Conservation (phyloP, 2,329 filamentous ascomycete species). For the Ophiocordyceps australis region DNA sequence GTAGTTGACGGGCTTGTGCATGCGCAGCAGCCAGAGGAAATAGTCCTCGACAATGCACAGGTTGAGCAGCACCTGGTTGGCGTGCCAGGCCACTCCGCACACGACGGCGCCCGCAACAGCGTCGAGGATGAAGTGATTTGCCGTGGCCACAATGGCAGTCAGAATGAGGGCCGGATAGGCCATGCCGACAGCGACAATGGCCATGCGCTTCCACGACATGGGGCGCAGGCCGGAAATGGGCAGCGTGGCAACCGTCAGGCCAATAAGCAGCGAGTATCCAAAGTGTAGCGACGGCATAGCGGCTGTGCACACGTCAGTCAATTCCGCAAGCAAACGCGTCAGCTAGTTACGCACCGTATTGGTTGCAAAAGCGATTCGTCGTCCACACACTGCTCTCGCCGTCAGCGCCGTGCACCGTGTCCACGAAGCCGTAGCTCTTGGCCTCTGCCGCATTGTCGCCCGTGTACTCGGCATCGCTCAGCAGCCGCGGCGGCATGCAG, state of each 20-base stretch:
- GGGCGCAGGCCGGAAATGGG: slow-evolving; percentile 37
- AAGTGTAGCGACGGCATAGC: slow-evolving; percentile 65
- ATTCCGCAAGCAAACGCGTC: too few relatives aligned
- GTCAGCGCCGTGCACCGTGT: slow-evolving; percentile 33
- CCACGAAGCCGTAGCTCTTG: slow-evolving; percentile 41
- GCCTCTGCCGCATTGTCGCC: slow-evolving; percentile 38
- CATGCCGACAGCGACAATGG: slow-evolving; percentile 29
- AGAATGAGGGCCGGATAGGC: slow-evolving; percentile 48
- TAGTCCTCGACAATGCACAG: slow-evolving; percentile 49
- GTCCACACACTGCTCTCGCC: slow-evolving; percentile 51
- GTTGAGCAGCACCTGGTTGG: slow-evolving; percentile 38
- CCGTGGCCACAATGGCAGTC: slow-evolving; percentile 50
- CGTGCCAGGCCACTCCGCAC: slow-evolving; percentile 44
- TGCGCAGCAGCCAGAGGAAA: slow-evolving; percentile 41
- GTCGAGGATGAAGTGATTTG: slow-evolving; percentile 57
- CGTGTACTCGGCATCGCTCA: slow-evolving; percentile 34
- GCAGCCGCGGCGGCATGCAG: slow-evolving; percentile 43
- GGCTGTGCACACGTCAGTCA: slow-evolving; percentile 18
- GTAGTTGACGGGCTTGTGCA: slow-evolving; percentile 41
- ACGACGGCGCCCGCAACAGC: slow-evolving; percentile 50
- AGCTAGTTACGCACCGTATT: slow-evolving; percentile 48
- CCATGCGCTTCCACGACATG: slow-evolving; percentile 28
- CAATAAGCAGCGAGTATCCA: slow-evolving; percentile 56
- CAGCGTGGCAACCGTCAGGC: slow-evolving; percentile 48
- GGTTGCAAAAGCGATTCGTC: slow-evolving; percentile 49